A percentile compares a stretch with the other conserved stretches of the same genome.
Evolutionary conservation across 768 basidiomycete species (phyloP).

Genomic region (Mycena chlorophos): DNA sequence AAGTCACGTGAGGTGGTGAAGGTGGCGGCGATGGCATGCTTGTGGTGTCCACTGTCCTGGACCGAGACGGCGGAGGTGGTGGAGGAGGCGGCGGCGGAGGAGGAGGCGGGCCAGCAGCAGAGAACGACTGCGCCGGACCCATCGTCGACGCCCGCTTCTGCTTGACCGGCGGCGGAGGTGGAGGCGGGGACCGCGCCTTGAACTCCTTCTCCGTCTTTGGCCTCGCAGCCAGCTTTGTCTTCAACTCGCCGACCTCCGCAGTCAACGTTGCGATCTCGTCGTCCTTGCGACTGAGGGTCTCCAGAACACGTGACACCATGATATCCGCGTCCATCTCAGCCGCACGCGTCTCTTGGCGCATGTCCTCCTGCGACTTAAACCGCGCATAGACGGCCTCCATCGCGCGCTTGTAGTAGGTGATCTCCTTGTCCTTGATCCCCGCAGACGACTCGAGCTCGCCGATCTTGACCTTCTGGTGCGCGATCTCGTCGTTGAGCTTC

Average conservation of each 20-base stretch:
- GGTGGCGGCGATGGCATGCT: conserved; percentile 14
- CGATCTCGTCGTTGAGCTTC: conserved; percentile 70
- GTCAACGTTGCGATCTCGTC: conserved; percentile 57
- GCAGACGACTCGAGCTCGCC: conserved; percentile 50
- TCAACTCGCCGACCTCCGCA: conserved; percentile 50
- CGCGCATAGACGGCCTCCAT: conserved; percentile 84
- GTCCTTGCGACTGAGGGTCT: conserved; percentile 51
- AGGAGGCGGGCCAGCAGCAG: conserved; percentile 30
- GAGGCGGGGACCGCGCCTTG: conserved; percentile 48
- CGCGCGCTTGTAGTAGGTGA: conserved; percentile 77
- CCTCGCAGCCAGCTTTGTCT: conserved; percentile 50
- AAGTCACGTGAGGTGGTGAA: conserved; percentile 8
- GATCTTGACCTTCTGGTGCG: conserved; percentile 66
- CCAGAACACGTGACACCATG: conserved; percentile 72
- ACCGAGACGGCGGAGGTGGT: conserved; percentile 31
- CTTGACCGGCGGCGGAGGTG: conserved; percentile 32
- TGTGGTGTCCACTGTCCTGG: conserved; percentile 1
- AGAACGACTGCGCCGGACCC: conserved; percentile 16
- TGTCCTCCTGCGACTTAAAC: conserved; percentile 62
- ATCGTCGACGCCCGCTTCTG: conserved; percentile 29
- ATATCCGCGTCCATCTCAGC: conserved; percentile 62
- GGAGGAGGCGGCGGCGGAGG: conserved; percentile 23
- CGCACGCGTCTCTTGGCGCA: conserved; percentile 43
- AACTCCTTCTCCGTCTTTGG: conserved; percentile 70
- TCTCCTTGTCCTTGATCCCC: conserved; percentile 67